Base-by-base conservation (phyloP, 2,329 filamentous ascomycete genomes). In the Blastomyces emzantsi region DNA sequence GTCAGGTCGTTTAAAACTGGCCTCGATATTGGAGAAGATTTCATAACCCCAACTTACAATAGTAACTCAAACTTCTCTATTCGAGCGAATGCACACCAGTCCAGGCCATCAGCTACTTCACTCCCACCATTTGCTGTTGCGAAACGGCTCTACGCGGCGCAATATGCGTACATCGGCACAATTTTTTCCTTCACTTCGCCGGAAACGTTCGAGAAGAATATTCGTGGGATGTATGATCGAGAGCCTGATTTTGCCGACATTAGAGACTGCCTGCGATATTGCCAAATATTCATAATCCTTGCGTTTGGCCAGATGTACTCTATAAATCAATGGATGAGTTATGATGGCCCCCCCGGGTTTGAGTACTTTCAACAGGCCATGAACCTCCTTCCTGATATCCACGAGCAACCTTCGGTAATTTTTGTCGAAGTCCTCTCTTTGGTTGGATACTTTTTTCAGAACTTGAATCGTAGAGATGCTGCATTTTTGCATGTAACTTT, bases 271-370 rank as follows among this genome's bases (percentile, higher is more conserved):
- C 75, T 85, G 0, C 71, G 74, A 0, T 81, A 81, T 65, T 81
- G 81, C 63, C 82, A 85, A 61, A 73, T 82, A 3, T 72, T 85
- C 2, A 72, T 83, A 49, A 78, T 84, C 5, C 73, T 85, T 11
- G 81, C 82, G 0, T 83, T 83, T 67, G 83, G 83, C 0, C 79
- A 83, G 65, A 76, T 84, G 67, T 85, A 85, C 68, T 83, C 81
- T 2, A 77, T 85, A 58, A 85, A 85, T 66, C 81, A 83, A 62
- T 83, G 80, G 79, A 78, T 80, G 0, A 78, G 78, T 56, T 78
- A 77, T 67, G 78, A 81, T 51, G 80, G 82, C 0, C 82, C 82
- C 0, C 83, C 83, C 0, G 83, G 83, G 0, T 84, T 84, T 67
- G 77, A 79, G 17, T 85, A 82, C 65, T 85, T 85, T 69, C 78